A percentile compares a stretch with the other conserved stretches of the same genome.
phyloP scores from a whole-genome alignment of 2,329 filamentous ascomycete species.

The Tolypocladium pustulatum region DNA sequence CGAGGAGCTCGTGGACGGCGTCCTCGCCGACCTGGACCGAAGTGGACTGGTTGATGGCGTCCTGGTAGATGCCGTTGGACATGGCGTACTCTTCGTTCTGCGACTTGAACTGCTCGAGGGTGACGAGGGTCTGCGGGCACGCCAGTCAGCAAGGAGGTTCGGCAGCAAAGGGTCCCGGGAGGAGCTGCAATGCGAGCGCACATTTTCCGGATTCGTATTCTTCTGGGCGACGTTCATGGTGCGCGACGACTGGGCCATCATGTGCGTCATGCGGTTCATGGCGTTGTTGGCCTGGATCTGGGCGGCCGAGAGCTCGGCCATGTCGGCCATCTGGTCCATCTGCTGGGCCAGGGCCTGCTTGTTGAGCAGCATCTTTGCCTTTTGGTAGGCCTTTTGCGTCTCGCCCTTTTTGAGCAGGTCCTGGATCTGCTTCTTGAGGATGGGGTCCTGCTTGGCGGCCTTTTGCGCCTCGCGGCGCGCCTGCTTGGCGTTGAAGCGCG shows the following conservation, averaged over 20 bases:
- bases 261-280: conserved; percentile 55
- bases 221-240: conserved; percentile 49
- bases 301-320: conserved; percentile 48
- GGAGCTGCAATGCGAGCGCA: conserved; percentile 16
- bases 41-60: conserved; percentile 71
- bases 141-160: not conserved
- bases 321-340: conserved; percentile 55
- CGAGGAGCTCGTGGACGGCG: conserved; percentile 76
- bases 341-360: conserved; percentile 52
- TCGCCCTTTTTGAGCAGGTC: conserved; percentile 53
- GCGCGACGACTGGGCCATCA: conserved; percentile 49
- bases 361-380: conserved; percentile 51
- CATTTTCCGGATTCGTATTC: conserved; percentile 48
- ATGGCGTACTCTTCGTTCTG: conserved; percentile 56
- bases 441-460: conserved; percentile 48
- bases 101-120: conserved; percentile 49
- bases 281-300: conserved; percentile 56
- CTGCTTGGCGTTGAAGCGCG: conserved; percentile 53
- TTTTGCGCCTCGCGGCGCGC: conserved; percentile 50
- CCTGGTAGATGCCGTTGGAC: conserved; percentile 69
- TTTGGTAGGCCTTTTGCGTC: conserved; percentile 52
- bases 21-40: conserved; percentile 65
- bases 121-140: conserved; percentile 38
- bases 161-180: not conserved
- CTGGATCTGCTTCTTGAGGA: conserved; percentile 53